Percentiles rank a stretch among this genome's conserved stretches.
Conservation (phyloP, 495 filamentous ascomycete genomes). For the Viridothelium virens region DNA sequence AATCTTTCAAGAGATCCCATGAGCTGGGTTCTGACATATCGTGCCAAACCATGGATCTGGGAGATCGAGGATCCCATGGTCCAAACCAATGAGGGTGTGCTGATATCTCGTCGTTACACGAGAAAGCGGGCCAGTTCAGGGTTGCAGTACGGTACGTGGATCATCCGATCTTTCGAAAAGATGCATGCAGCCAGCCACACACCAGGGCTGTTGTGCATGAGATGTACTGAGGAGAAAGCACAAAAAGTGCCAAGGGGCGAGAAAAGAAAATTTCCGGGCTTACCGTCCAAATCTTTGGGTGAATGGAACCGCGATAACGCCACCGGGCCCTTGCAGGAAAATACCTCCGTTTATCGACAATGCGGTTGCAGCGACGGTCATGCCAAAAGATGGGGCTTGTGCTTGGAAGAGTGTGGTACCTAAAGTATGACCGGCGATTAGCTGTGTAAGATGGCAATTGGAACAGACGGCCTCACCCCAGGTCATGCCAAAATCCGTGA, state of each 20-base stretch:
- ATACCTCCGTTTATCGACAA: conserved; percentile 46
- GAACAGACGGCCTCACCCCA: conserved; percentile 34
- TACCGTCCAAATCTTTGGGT: conserved; percentile 45
- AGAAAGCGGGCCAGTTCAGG: neutral
- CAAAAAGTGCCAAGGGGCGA: neutral
- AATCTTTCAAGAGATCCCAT: neutral
- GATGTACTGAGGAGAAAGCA: neutral
- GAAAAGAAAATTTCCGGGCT: conserved; percentile 11
- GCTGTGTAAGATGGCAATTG: neutral
- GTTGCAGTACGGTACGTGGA: neutral
- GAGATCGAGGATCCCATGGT: neutral
- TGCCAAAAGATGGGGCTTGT: conserved; percentile 43
- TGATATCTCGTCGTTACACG: neutral
- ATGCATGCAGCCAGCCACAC: neutral
- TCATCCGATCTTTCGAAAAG: conserved; percentile 4
- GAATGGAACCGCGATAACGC: conserved; percentile 44
- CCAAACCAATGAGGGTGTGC: neutral
- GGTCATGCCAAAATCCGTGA: conserved; percentile 41
- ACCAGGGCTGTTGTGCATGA: neutral
- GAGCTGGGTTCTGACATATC: neutral
- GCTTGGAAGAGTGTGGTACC: conserved; percentile 38
- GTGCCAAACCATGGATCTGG: neutral
- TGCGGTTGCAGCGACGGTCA: conserved; percentile 37
- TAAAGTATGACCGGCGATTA: neutral
- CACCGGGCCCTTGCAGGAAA: conserved; percentile 47